Evolutionary conservation across 345 rosid genomes (phyloP).

Genomic region (Aethionema arabicum): DNA sequence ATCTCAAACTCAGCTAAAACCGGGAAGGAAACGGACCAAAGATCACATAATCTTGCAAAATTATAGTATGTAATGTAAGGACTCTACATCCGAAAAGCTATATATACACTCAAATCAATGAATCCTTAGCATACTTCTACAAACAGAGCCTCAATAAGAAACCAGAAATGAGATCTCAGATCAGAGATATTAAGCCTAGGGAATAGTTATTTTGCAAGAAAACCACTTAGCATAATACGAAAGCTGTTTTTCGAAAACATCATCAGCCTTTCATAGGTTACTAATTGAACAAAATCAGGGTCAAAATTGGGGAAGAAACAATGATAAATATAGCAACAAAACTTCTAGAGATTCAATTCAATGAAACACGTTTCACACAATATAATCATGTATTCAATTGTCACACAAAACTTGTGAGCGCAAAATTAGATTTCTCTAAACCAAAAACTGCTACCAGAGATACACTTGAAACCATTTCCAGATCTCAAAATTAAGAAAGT

Average conservation of each 20-base stretch:
- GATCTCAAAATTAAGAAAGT: slow-evolving; percentile 3
- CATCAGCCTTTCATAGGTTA: neutral
- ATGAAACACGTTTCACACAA: neutral
- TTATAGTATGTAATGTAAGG: neutral
- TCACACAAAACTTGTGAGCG: neutral
- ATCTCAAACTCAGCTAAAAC: slow-evolving; percentile 9
- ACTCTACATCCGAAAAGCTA: neutral
- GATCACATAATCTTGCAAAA: neutral
- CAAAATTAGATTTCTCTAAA: neutral
- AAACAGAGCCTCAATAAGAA: neutral
- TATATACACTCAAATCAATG: neutral
- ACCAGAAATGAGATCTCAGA: slow-evolving; percentile 7
- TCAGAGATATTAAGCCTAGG: neutral
- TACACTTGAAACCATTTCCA: neutral
- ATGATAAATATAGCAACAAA: neutral
- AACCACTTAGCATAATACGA: neutral
- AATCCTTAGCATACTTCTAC: slow-evolving; percentile 10
- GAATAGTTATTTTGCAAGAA: neutral
- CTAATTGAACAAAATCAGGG: neutral
- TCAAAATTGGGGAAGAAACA: neutral
- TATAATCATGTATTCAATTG: neutral
- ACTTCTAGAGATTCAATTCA: slow-evolving; percentile 4
- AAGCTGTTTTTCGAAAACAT: neutral
- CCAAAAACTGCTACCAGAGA: neutral
- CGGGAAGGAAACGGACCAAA: neutral